These are phyloP conservation scores for Bathelium albidoporum DNA, from an alignment of 495 filamentous ascomycete species.

Conservation along the genomic window DNA sequence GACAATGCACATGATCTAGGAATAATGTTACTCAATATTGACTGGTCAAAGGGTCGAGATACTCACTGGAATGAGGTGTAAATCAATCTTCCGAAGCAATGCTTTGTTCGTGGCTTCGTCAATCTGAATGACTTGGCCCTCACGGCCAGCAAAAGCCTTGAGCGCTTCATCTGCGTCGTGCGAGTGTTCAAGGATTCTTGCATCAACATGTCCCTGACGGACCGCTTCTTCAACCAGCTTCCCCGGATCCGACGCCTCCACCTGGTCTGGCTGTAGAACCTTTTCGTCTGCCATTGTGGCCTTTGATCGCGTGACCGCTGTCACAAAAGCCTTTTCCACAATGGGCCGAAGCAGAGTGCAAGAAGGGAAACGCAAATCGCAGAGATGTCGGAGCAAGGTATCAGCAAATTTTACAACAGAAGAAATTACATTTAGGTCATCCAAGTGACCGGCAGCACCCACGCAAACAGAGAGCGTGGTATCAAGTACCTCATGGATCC, in stretches of 20 bases:
- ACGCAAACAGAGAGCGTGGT: not conserved
- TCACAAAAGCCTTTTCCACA: not conserved
- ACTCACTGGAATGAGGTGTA: slow-evolving; percentile 29
- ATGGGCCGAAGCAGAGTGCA: not conserved
- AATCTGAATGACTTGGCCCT: slow-evolving; percentile 41
- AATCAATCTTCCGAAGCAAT: slow-evolving; percentile 33
- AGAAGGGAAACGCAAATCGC: not conserved
- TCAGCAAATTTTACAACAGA: not conserved
- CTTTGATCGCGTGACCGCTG: not conserved
- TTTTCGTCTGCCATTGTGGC: not conserved
- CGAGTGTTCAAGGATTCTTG: slow-evolving; percentile 38
- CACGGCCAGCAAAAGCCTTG: slow-evolving; percentile 42
- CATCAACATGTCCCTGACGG: slow-evolving; percentile 25
- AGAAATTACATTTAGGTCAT: not conserved
- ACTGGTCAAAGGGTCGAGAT: not conserved
- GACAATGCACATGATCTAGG: slow-evolving; percentile 27
- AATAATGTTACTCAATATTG: not conserved
- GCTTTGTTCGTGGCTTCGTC: slow-evolving; percentile 44
- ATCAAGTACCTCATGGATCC: not conserved
- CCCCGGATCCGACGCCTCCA: not conserved
- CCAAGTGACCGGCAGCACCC: not conserved
- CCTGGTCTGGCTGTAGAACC: not conserved
- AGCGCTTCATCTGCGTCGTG: slow-evolving; percentile 53
- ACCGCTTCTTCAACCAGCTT: slow-evolving; percentile 13
- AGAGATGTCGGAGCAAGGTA: not conserved